A percentile compares a stretch with the other conserved stretches of the same genome.
Conservation (phyloP, 345 rosid genomes). For the Corchorus capsularis region DNA sequence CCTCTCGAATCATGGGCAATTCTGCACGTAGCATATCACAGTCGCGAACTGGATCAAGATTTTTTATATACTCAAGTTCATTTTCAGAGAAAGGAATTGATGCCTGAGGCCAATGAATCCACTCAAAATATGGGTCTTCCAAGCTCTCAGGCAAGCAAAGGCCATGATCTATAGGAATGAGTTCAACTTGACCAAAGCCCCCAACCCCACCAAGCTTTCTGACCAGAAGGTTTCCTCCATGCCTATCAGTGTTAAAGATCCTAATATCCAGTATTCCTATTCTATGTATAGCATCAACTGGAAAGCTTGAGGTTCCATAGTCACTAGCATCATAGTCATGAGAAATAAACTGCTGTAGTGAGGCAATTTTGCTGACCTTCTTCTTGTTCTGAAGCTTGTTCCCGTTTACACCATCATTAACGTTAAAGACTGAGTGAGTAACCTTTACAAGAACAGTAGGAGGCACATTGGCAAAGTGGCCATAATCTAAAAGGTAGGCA, state of each 20-base stretch:
- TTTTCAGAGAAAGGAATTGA: conserved; percentile 93
- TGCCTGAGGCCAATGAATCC: conserved; percentile 99
- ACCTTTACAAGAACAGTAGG: conserved; percentile 93
- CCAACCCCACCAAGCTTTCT: conserved; percentile 70
- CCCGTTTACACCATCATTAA: conserved; percentile 75
- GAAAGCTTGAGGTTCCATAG: conserved; percentile 94
- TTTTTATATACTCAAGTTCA: conserved; percentile 80
- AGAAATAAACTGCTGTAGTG: conserved; percentile 84
- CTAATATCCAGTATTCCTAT: conserved; percentile 90
- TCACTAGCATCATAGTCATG: conserved; percentile 98
- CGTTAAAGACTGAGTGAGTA: conserved; percentile 85
- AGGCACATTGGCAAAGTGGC: conserved; percentile 87
- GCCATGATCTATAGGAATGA: conserved; percentile 95
- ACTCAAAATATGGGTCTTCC: conserved; percentile 98
- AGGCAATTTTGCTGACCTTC: conserved; percentile 89
- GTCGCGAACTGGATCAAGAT: conserved; percentile 60
- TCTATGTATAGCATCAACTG: conserved; percentile 82
- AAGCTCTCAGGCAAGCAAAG: conserved; percentile 90
- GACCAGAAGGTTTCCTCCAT: conserved; percentile 92
- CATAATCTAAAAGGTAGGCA: conserved; percentile 85
- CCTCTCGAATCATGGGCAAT: conserved; percentile 95
- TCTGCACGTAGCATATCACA: conserved; percentile 76
- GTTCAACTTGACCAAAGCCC: conserved; percentile 75
- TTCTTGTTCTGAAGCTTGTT: conserved; percentile 59
- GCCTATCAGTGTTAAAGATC: conserved; percentile 94